A percentile compares a stretch with the other conserved stretches of the same genome.
Conservation (phyloP, 805 yeast species). For the Candida saitoana region DNA sequence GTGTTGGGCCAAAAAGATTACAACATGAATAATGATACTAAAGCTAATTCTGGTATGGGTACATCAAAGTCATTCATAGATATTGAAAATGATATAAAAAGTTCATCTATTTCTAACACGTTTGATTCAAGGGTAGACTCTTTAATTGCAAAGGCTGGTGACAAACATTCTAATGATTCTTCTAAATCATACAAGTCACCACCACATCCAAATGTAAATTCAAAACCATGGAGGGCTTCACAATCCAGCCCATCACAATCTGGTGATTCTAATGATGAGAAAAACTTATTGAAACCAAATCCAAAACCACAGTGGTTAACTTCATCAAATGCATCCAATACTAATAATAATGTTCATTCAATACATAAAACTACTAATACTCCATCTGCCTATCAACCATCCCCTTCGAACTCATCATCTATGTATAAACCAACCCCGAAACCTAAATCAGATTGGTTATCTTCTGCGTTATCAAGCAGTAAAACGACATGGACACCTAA, state of each 20-base stretch:
- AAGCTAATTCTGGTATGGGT: background rate
- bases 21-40: background rate
- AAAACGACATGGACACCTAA: conserved; percentile 6
- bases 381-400: too few relatives aligned
- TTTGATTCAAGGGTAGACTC: background rate
- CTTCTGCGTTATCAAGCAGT: conserved; percentile 8
- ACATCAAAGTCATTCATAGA: background rate
- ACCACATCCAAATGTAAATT: background rate
- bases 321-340: too few relatives aligned
- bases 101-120: background rate
- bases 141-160: too few relatives aligned
- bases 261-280: too few relatives aligned
- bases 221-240: too few relatives aligned
- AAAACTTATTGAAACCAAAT: background rate
- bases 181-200: background rate
- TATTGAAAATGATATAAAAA: conserved; percentile 1
- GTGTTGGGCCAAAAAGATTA: background rate
- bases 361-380: too few relatives aligned
- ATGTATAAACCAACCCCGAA: conserved; percentile 3
- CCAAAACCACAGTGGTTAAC: background rate
- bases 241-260: too few relatives aligned
- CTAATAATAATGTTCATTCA: too few relatives aligned
- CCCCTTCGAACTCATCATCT: background rate
- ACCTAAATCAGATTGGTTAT: conserved; percentile 8
- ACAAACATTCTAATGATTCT: too few relatives aligned